Evolutionary conservation across 169 alveolate species (phyloP).

Genomic region (Cystoisospora suis): DNA sequence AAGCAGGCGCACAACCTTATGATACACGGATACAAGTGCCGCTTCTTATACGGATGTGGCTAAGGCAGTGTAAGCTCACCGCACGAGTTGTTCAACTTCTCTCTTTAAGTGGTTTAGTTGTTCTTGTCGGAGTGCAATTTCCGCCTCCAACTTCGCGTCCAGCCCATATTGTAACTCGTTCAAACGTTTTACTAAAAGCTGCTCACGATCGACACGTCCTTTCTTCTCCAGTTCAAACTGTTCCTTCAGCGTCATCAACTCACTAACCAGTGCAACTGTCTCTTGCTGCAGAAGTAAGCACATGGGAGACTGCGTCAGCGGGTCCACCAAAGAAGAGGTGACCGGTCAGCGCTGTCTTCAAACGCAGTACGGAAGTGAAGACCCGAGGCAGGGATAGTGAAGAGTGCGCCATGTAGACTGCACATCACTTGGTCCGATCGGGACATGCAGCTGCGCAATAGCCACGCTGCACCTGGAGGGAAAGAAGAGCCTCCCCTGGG

Average conservation of each 20-base stretch:
- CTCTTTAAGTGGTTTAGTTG: constrained; percentile 60
- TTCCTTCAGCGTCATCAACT: constrained; percentile 50
- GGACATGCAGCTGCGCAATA: no score
- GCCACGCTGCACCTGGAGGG: no score
- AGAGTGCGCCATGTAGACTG: no score
- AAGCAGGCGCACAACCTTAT: no score
- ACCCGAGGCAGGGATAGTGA: no score
- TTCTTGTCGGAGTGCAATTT: constrained; percentile 62
- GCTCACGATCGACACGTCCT: constrained; percentile 47
- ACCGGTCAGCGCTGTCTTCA: no score
- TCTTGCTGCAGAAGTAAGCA: constrained; percentile 49
- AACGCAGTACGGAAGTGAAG: no score
- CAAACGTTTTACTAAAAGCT: constrained; percentile 46
- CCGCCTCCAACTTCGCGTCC: constrained; percentile 67
- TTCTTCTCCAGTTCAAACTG: constrained; percentile 53
- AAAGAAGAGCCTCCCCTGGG: no score
- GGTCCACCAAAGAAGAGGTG: no score
- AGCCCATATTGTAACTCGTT: constrained; percentile 55
- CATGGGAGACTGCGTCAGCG: no score
- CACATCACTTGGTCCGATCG: no score
- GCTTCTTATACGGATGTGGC: not conserved
- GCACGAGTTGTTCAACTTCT: constrained; percentile 61
- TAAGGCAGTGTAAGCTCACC: not conserved
- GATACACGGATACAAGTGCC: not conserved
- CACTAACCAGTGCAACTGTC: constrained; percentile 44